Base-by-base conservation (phyloP, 768 basidiomycete species). In the Floccularia luteovirens region DNA sequence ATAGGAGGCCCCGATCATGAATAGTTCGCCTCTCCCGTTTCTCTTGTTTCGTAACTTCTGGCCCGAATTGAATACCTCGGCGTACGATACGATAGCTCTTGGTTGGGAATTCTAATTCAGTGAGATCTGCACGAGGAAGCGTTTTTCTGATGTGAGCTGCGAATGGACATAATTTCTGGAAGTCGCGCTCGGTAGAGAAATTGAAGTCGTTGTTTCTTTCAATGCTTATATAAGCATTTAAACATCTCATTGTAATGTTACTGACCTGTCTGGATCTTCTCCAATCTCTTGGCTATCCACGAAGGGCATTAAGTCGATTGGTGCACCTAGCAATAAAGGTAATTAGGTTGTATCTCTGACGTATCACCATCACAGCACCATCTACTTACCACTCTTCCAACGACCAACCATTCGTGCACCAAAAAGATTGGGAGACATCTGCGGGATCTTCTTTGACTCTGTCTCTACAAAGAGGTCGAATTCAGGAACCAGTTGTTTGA, bases 401-500 rank as follows among this genome's bases (percentile, higher is more conserved):
- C 36, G 36, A 7, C 36, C 36, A 20, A 37, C 36, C 13, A 37
- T 3, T 11, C 36, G 13, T 13, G 51, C 48, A 24, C 51, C 51
- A 17, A 52, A 41, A 11, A 49, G 46, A 20, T 68, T 70, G 28
- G 63, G 42, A 1, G 59, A 58, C 33, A 74, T 48, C 1, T 24
- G 21, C 11, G 36, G 36, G 11, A 37, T 24, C 4, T 37, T 37
- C 19, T 72, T 46, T 4, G 72, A 62, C 47, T 74, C 60, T 32
- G 56, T 48, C 10, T 51, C 49, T 33, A 73, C 52, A 58, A 70
- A 74, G 5, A 64, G 48, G 52, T 72, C 50, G 53, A 74, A 76
- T 42, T 76, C 72, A 3, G 69, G 72, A 4, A 74, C 69, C n/a
- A 57, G 54, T 49, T 76, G 74, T 55, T 67, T 59, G n/a, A 76